Evolutionary conservation across 768 basidiomycete genomes (phyloP).

Genomic region (Kwoniella sp.): DNA sequence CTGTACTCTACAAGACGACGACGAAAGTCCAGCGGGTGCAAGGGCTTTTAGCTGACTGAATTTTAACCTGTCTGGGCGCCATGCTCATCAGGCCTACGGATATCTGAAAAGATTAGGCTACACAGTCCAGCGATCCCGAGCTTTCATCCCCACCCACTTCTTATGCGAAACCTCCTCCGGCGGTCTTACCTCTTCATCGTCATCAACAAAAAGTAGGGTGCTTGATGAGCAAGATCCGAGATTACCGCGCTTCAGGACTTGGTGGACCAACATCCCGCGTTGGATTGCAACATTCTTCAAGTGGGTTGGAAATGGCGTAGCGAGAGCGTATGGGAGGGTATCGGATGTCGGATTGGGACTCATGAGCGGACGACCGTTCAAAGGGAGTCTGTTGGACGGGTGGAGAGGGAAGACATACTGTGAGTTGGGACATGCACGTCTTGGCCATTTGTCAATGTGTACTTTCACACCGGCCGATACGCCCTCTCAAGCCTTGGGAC

Average conservation of each 20-base stretch:
- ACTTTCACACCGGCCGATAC: no score
- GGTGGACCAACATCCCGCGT: constrained; percentile 41
- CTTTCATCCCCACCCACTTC: constrained; percentile 54
- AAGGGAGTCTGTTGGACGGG: constrained; percentile 21
- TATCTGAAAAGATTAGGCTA: constrained; percentile 92
- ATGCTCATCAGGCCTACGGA: constrained; percentile 72
- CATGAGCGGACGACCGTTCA: neutral
- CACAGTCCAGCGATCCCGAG: constrained; percentile 73
- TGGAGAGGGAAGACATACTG: constrained; percentile 25
- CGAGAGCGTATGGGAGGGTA: neutral
- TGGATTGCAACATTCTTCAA: constrained; percentile 21
- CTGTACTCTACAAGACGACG: no score
- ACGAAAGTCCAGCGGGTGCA: no score
- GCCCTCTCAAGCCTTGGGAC: no score
- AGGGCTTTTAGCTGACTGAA: neutral
- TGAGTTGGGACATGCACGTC: constrained; percentile 24
- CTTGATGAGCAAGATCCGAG: constrained; percentile 12
- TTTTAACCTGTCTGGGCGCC: neutral
- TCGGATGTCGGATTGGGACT: constrained; percentile 1
- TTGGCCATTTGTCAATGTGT: no score
- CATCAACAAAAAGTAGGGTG: neutral
- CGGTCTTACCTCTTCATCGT: neutral
- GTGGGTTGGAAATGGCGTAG: neutral
- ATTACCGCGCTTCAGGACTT: constrained; percentile 34
- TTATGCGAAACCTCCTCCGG: constrained; percentile 6